Base-by-base conservation (phyloP, 257 asterid species). In the Marsdenia floribunda region DNA sequence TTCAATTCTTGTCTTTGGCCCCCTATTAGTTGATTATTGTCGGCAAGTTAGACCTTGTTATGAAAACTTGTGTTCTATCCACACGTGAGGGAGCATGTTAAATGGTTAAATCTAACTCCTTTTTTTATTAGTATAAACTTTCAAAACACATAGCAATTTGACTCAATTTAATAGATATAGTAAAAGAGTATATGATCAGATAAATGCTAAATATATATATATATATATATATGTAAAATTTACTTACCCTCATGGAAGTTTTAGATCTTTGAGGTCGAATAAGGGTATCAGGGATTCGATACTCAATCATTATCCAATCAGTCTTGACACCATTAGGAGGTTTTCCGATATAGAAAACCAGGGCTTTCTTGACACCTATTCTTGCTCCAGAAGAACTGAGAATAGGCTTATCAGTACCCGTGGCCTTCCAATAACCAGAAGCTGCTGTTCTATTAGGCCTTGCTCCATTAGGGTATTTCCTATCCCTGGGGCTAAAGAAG, bases 351-450 rank as follows among this genome's bases (percentile, higher is more conserved):
- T 90, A 88, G 83, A 90, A 90, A 50, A 90, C 89, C 6, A 88
- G 85, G 10, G 80, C 84, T 72, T 88, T 88, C 80, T 84, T 84
- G 13, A 88, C 86, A 5, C 96, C 93, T 2, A 90, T 87, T 61
- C 77, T 83, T 26, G 89, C 77, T 57, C 93, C 89, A 60, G 66
- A 69, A 19, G 83, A 83, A 70, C 78, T 72, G 1, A 81, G 68
- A 38, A 88, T 86, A 0, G 89, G 85, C 80, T 80, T 86, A 47
- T 88, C 93, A 5, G 80, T 84, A 11, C 89, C 93, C 0, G 93
- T 90, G 5, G 93, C 96, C 42, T 90, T 90, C 96, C 93, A 88
- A 75, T 84, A 90, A 0, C 93, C 93, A 0, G 92, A 82, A 53
- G 76, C 83, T 0, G 91, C 82, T 3, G 90, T 77, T 44, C 91